Conservation (phyloP, 2,329 filamentous ascomycete species). For the Raffaelea albimanens region DNA sequence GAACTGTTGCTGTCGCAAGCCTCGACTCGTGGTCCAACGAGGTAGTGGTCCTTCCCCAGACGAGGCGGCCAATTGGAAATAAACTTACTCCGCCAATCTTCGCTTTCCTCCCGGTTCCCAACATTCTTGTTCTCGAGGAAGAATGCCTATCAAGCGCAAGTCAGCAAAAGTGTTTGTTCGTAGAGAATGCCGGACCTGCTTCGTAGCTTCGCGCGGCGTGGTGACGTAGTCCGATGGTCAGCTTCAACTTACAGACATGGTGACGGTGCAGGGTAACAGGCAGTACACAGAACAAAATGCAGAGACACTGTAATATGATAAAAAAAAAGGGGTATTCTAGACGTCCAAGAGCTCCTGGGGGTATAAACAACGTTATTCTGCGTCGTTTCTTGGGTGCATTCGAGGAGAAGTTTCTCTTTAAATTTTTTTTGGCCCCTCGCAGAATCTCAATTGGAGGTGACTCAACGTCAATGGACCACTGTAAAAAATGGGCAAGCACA, state of each 20-base stretch:
- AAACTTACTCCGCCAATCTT: slow-evolving; percentile 80
- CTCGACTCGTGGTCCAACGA: too few species aligned
- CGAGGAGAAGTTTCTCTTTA: too few species aligned
- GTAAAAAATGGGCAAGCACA: neutral
- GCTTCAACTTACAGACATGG: slow-evolving; percentile 24
- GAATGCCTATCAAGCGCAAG: slow-evolving; percentile 38
- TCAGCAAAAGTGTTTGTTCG: neutral
- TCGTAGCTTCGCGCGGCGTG: too few species aligned
- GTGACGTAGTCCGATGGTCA: slow-evolving; percentile 1
- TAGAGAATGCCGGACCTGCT: too few species aligned
- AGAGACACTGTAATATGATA: neutral
- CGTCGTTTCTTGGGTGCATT: too few species aligned
- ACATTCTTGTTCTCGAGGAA: slow-evolving; percentile 72
- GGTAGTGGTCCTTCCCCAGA: too few species aligned
- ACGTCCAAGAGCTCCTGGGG: neutral
- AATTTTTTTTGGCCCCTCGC: too few species aligned
- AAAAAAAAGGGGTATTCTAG: neutral
- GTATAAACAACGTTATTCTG: neutral
- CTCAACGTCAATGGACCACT: neutral
- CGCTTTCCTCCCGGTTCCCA: slow-evolving; percentile 62
- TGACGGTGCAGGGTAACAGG: slow-evolving; percentile 3
- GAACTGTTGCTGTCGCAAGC: too few species aligned
- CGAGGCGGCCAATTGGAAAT: too few species aligned
- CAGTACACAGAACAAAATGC: neutral
- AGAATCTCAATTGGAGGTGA: neutral